Evolutionary conservation across 2,329 filamentous ascomycete genomes (phyloP), one percentile per base, ranked within the genome.

Genomic region (Parascedosporium putredinis): DNA sequence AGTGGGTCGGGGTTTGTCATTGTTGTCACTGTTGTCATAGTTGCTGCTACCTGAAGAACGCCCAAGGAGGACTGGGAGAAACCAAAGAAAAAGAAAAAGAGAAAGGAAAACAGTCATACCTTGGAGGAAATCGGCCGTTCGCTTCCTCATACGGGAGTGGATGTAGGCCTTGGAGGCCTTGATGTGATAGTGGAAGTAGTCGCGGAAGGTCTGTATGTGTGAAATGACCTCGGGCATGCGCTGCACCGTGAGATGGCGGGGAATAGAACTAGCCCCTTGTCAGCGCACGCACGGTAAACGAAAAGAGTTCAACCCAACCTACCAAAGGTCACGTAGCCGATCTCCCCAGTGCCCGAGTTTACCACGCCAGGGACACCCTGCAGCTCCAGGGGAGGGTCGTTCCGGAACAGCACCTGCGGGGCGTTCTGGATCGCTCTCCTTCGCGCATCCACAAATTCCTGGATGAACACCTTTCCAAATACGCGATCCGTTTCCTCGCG

Each of bases 151-250:
- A 62, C 94, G 82, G 29, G 90, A 94, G 76, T 98, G 93, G 57
- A 98, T 98, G 63, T 96, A 98, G 49, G 94, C 93, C 76, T 98
- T 98, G 55, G 90, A 96, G 25, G 93, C 94, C 72, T 98, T 98
- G 71, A 98, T 98, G 69, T 98, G 93, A 68, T 99, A 99, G 69
- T 99, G 93, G 76, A 99, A 98, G 70, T 98, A 98, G 65, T 98
- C 93, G 57, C 93, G 87, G 86, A 98, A 98, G 12, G 93, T 99
- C 71, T 99, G 94, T 60, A 99, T 97, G 67, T 98, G 94, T 47
- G 90, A 96, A 59, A 99, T 98, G 64, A 94, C 90, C 57, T 96
- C 90, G 53, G 87, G 84, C 72, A 94, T 88, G 63, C 89, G 81
- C 67, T 96, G 88, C 12, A 83, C 81, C 12, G 89, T 91, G 56